A percentile compares a stretch with the other conserved stretches of the same genome.
Conservation (phyloP, 1,284 basidiomycete species). For the Malassezia sympodialis region DNA sequence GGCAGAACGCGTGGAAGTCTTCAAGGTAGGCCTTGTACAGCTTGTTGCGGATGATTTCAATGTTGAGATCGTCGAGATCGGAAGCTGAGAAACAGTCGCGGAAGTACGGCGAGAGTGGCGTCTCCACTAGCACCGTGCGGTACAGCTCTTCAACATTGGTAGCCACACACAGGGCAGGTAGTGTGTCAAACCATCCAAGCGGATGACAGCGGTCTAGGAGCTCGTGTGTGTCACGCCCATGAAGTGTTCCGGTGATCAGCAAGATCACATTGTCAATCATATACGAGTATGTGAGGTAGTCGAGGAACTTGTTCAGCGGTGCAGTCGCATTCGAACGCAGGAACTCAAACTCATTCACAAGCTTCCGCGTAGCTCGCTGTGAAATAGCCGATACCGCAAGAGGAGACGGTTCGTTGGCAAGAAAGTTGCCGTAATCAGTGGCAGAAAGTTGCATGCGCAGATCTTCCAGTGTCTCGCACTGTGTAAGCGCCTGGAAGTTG, state of each 20-base stretch:
- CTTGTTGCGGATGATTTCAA: constrained; percentile 99
- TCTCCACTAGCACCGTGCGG: constrained; percentile 92
- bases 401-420: constrained; percentile 91
- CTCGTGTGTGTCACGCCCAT: constrained; percentile 95
- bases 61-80: constrained; percentile 96
- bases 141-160: constrained; percentile 99
- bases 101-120: constrained; percentile 94
- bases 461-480: constrained; percentile 92
- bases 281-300: constrained; percentile 98
- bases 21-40: constrained; percentile 98
- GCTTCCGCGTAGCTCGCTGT: constrained; percentile 84
- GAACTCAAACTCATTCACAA: constrained; percentile 96
- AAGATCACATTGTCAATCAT: constrained; percentile 99
- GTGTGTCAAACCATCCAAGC: constrained; percentile 90
- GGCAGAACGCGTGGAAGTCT: constrained; percentile 81
- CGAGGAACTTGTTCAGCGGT: constrained; percentile 82
- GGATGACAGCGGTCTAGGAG: constrained; percentile 93
- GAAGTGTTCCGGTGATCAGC: constrained; percentile 91
- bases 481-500: constrained; percentile 86
- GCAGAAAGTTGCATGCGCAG: constrained; percentile 64
- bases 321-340: constrained; percentile 80
- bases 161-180: constrained; percentile 97
- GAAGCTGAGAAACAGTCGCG: constrained; percentile 85
- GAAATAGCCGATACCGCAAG: constrained; percentile 88
- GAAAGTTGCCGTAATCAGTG: constrained; percentile 97